phyloP scores from a whole-genome alignment of 805 yeast genomes.

The Starmerella cellae region DNA sequence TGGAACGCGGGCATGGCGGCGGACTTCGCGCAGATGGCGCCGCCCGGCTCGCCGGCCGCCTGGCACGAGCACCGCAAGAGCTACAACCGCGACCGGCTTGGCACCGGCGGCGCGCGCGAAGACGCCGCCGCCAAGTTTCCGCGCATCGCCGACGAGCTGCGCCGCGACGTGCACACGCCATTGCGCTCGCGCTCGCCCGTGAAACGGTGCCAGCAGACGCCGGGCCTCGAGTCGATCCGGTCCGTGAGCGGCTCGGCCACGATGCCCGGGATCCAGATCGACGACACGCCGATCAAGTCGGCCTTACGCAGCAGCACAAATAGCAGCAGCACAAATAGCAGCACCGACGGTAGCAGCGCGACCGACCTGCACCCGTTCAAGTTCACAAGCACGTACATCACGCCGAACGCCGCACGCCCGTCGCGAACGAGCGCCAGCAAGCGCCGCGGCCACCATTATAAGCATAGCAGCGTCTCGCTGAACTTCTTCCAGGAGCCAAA shows the following conservation, averaged over 20 bases:
- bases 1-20: conserved; percentile 19
- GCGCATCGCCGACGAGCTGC: not conserved
- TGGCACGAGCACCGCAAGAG: conserved; percentile 12
- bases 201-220: conserved; percentile 1
- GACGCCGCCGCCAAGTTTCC: not conserved
- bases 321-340: not conserved
- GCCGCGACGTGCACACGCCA: conserved; percentile 2
- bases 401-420: conserved; percentile 20
- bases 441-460: conserved; percentile 88
- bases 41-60: conserved; percentile 18
- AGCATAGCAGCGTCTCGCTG: conserved; percentile 93
- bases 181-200: conserved; percentile 3
- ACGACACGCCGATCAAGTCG: not conserved
- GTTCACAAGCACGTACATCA: conserved; percentile 41
- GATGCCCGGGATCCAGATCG: not conserved
- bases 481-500: conserved; percentile 91
- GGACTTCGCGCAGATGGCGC: conserved; percentile 8
- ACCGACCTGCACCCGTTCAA: conserved; percentile 49
- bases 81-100: not conserved
- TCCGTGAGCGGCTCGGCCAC: conserved; percentile 14
- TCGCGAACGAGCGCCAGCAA: conserved; percentile 21
- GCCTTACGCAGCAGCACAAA: not conserved
- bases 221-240: conserved; percentile 11
- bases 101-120: not conserved
- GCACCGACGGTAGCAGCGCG: conserved; percentile 1